These are phyloP conservation scores for Tolypocladium pustulatum DNA, from an alignment of 2,329 filamentous ascomycete genomes.

Conservation along the genomic window DNA sequence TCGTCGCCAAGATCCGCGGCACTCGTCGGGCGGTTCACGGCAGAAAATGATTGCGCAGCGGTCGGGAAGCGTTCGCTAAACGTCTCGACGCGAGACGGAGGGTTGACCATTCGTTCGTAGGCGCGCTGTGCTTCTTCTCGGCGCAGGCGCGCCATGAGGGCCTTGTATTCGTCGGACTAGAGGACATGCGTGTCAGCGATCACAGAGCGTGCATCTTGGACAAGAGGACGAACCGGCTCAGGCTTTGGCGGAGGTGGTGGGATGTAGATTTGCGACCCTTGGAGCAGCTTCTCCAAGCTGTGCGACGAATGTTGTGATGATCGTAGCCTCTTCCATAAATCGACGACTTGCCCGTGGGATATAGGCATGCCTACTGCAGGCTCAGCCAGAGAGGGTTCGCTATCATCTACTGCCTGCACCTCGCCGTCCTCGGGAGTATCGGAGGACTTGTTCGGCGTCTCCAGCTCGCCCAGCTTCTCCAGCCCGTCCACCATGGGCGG, in stretches of 20 bases:
- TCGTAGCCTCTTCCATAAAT: slow-evolving; percentile 46
- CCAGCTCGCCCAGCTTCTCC: slow-evolving; percentile 15
- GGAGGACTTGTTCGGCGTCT: slow-evolving; percentile 2
- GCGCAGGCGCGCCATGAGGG: slow-evolving; percentile 76
- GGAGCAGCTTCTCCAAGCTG: slow-evolving; percentile 60
- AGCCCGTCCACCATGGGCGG: slow-evolving; percentile 55
- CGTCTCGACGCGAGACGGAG: slow-evolving; percentile 41
- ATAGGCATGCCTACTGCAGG: slow-evolving; percentile 55
- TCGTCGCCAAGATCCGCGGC: slow-evolving; percentile 44
- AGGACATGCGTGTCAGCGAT: slow-evolving; percentile 5
- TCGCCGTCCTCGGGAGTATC: slow-evolving; percentile 9
- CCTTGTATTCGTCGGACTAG: slow-evolving; percentile 72
- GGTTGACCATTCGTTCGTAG: slow-evolving; percentile 73
- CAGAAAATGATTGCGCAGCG: slow-evolving; percentile 45
- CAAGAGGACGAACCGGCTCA: slow-evolving; percentile 50
- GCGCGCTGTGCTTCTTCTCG: slow-evolving; percentile 70
- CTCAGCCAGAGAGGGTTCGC: slow-evolving; percentile 38
- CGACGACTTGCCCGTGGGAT: slow-evolving; percentile 58
- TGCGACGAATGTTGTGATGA: slow-evolving; percentile 19
- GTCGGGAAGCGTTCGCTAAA: slow-evolving; percentile 49
- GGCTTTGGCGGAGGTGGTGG: slow-evolving; percentile 73
- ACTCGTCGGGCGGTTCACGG: slow-evolving; percentile 36
- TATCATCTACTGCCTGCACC: slow-evolving; percentile 3
- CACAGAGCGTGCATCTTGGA: background rate
- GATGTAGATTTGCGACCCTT: slow-evolving; percentile 60